Percentiles rank a stretch among this genome's conserved stretches.
phyloP scores from a whole-genome alignment of 179 eudicot species.

The Sideroxylon spinosum region DNA sequence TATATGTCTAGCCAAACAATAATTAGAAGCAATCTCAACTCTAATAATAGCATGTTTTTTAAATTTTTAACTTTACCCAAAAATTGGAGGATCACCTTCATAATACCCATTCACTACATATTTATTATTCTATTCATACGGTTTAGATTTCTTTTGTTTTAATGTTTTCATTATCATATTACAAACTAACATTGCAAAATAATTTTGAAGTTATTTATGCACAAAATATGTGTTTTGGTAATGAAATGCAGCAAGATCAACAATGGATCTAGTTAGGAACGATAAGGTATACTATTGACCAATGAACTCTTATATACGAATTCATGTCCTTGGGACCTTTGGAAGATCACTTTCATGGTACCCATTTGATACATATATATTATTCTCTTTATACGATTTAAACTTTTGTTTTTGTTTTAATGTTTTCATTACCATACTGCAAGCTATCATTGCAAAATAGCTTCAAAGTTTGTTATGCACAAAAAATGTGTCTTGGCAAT shows the following conservation, averaged over 20 bases:
- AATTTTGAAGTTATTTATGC: not conserved
- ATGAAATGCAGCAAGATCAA: not conserved
- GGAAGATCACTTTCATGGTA: conserved; percentile 96
- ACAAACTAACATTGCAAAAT: not conserved
- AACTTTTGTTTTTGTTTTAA: not conserved
- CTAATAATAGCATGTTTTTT: too few species aligned
- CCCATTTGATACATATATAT: not conserved
- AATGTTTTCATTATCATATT: not conserved
- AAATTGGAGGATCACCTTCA: conserved; percentile 89
- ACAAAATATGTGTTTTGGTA: not conserved
- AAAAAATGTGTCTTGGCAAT: not conserved
- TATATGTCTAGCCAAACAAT: too few species aligned
- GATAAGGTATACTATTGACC: conserved; percentile 36
- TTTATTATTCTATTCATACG: not conserved
- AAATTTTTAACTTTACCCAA: too few species aligned
- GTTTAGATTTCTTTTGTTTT: not conserved
- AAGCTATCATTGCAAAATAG: not conserved
- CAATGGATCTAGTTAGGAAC: not conserved
- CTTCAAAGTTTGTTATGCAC: not conserved
- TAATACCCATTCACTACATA: conserved; percentile 37
- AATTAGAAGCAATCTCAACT: too few species aligned
- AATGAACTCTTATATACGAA: conserved; percentile 83
- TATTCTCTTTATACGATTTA: not conserved
- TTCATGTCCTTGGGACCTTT: conserved; percentile 85
- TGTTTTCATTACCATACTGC: not conserved